phyloP scores from a whole-genome alignment of 2,329 filamentous ascomycete genomes.

The Clonostachys solani region DNA sequence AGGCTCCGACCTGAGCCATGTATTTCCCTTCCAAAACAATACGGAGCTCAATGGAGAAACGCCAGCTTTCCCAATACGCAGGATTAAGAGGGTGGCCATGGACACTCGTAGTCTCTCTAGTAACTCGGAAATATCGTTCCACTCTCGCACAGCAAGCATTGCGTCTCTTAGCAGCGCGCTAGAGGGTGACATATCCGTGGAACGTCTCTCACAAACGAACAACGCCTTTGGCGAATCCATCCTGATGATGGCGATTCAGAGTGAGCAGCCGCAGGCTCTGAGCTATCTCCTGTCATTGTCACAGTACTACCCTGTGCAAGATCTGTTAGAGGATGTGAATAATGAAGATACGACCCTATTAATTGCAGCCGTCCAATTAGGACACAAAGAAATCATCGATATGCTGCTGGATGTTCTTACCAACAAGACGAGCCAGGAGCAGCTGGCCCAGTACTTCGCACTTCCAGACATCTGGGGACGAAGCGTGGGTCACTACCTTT shows the following conservation, averaged over 20 bases:
- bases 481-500: conserved; percentile 92
- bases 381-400: conserved; percentile 70
- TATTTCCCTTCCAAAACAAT: conserved; percentile 77
- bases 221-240: conserved; percentile 76
- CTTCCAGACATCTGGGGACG: conserved; percentile 80
- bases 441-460: conserved; percentile 64
- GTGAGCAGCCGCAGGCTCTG: conserved; percentile 66
- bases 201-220: conserved; percentile 69
- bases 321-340: conserved; percentile 78
- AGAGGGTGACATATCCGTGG: conserved; percentile 83
- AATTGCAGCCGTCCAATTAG: conserved; percentile 85
- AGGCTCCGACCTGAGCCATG: conserved; percentile 67
- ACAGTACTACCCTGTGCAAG: conserved; percentile 67
- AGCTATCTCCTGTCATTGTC: conserved; percentile 74
- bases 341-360: conserved; percentile 86
- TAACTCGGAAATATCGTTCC: conserved; percentile 77
- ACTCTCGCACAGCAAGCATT: conserved; percentile 75
- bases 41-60: conserved; percentile 38
- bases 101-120: conserved; percentile 85
- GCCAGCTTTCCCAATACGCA: conserved; percentile 32
- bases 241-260: conserved; percentile 79
- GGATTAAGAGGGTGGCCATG: conserved; percentile 80
- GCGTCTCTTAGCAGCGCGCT: conserved; percentile 68
- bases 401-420: conserved; percentile 70
- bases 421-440: conserved; percentile 45